Evolutionary conservation across 306 rosid genomes (phyloP).

Genomic region (Pyrus bretschneideri): DNA sequence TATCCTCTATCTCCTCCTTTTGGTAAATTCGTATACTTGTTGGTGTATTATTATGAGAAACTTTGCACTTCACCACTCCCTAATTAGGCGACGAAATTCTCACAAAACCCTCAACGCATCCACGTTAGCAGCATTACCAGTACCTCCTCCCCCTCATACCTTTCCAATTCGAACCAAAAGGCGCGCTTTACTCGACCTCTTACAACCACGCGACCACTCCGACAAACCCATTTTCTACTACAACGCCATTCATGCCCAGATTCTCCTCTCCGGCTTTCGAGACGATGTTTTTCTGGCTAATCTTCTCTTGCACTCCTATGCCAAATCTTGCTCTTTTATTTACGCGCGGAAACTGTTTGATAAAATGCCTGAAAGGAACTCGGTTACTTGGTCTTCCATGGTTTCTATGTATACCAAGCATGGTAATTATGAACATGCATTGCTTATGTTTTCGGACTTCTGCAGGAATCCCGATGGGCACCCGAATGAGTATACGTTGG

Average conservation of each 20-base stretch:
- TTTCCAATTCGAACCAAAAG: conserved; percentile 26
- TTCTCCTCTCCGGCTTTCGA: conserved; percentile 52
- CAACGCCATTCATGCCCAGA: conserved; percentile 49
- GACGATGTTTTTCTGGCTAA: conserved; percentile 57
- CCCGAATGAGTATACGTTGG: conserved; percentile 65
- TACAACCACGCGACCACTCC: conserved; percentile 28
- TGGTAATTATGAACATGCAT: conserved; percentile 39
- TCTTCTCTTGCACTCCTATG: conserved; percentile 39
- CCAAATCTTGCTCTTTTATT: conserved; percentile 21
- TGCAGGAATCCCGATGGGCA: conserved; percentile 35
- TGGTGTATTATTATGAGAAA: too few relatives aligned
- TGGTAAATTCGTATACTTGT: too few relatives aligned
- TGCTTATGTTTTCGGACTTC: conserved; percentile 40
- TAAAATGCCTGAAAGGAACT: conserved; percentile 53
- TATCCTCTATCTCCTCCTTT: too few relatives aligned
- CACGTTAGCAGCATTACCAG: background rate
- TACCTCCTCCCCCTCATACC: background rate
- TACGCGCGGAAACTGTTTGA: conserved; percentile 66
- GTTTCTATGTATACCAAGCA: conserved; percentile 70
- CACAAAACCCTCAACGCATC: conserved; percentile 19
- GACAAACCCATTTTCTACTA: conserved; percentile 16
- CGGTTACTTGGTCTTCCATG: conserved; percentile 70
- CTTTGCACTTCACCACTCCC: too few relatives aligned
- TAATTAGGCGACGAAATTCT: background rate
- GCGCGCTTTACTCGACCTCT: conserved; percentile 44